Percentiles rank a stretch among this genome's conserved stretches.
These are phyloP conservation scores for Madurella fahalii DNA, from an alignment of 2,329 filamentous ascomycete species.

Conservation along the genomic window DNA sequence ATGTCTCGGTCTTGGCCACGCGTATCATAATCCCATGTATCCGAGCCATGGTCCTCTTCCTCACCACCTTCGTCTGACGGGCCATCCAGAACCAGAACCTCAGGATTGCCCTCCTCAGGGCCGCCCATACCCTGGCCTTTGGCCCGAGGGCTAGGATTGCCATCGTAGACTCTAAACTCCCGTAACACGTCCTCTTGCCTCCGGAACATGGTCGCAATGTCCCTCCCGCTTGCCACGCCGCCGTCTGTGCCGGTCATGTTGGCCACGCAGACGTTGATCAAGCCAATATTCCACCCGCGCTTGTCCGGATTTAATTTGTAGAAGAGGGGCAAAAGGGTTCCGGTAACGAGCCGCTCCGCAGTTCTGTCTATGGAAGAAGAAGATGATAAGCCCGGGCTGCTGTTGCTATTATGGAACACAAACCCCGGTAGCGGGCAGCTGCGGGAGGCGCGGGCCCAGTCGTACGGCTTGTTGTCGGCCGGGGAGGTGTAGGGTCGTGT, in stretches of 20 bases:
- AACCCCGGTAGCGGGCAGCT: slow-evolving; percentile 71
- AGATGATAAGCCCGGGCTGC: neutral
- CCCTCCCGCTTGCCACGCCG: slow-evolving; percentile 47
- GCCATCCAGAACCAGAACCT: neutral
- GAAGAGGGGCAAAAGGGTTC: slow-evolving; percentile 68
- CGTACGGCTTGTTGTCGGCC: slow-evolving; percentile 46
- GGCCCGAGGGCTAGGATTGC: slow-evolving; percentile 9
- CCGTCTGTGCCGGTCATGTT: slow-evolving; percentile 67
- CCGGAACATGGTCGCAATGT: slow-evolving; percentile 81
- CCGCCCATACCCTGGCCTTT: neutral
- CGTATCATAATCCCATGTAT: slow-evolving; percentile 3
- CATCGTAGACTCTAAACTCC: slow-evolving; percentile 56
- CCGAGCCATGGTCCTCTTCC: slow-evolving; percentile 1
- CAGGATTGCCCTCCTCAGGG: neutral
- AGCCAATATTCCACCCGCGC: slow-evolving; percentile 67
- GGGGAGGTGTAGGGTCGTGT: slow-evolving; percentile 53
- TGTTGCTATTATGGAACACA: slow-evolving; percentile 59
- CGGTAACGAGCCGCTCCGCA: slow-evolving; percentile 64
- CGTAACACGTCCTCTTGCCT: slow-evolving; percentile 65
- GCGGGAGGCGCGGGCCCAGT: slow-evolving; percentile 68
- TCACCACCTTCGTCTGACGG: neutral
- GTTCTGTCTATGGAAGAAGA: slow-evolving; percentile 42
- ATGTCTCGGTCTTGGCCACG: slow-evolving; percentile 9
- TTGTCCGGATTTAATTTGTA: slow-evolving; percentile 61
- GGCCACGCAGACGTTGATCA: slow-evolving; percentile 82